Conservation (phyloP, 768 basidiomycete species). For the Mycena galericulata region DNA sequence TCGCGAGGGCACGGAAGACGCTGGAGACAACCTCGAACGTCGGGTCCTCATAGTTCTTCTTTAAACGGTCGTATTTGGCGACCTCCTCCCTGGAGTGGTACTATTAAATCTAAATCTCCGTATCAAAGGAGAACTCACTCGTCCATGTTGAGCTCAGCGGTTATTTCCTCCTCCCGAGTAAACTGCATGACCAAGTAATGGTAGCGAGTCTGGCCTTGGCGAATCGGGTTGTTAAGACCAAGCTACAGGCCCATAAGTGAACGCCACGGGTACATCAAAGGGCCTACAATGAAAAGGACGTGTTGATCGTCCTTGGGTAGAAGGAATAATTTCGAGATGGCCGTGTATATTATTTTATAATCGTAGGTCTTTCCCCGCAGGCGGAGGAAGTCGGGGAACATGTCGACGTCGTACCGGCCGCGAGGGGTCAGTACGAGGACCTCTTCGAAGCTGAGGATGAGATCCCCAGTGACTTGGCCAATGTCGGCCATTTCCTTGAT, state of each 20-base stretch:
- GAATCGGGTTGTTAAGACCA: constrained; percentile 91
- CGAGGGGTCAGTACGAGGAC: constrained; percentile 95
- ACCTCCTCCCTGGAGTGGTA: constrained; percentile 72
- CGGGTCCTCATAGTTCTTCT: constrained; percentile 95
- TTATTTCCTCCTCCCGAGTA: constrained; percentile 96
- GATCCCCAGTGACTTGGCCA: constrained; percentile 89
- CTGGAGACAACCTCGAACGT: constrained; percentile 96
- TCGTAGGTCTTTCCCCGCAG: constrained; percentile 99
- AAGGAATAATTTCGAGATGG: constrained; percentile 90
- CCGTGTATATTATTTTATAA: constrained; percentile 94
- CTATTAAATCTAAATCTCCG: constrained; percentile 15
- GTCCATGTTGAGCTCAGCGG: constrained; percentile 91
- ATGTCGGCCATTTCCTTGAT: constrained; percentile 98
- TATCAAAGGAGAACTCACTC: constrained; percentile 68
- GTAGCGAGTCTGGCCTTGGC: constrained; percentile 98
- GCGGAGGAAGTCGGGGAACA: constrained; percentile 95
- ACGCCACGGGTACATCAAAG: neutral
- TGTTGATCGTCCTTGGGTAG: constrained; percentile 97
- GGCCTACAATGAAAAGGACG: constrained; percentile 90
- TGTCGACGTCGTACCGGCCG: constrained; percentile 97
- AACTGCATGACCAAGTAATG: constrained; percentile 99
- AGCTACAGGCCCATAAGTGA: constrained; percentile 61
- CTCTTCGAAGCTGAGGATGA: constrained; percentile 95
- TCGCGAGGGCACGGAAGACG: constrained; percentile 91
- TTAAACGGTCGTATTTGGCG: constrained; percentile 82